Base-by-base conservation (phyloP, 2,329 filamentous ascomycete genomes). In the Fusarium mundagurra region DNA sequence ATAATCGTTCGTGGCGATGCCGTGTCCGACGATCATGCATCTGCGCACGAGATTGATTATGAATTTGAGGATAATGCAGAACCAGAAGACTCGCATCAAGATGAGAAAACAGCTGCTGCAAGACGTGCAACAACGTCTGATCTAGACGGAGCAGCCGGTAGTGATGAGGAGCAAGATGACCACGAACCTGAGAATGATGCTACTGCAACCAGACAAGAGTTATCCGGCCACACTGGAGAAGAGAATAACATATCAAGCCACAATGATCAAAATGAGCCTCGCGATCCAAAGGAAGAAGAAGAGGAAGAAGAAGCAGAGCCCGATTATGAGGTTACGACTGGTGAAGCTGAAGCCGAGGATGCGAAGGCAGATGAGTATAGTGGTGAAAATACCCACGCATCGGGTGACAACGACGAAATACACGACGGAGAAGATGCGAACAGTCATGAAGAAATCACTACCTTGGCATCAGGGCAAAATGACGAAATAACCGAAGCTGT, bases 11-110 rank as follows among this genome's bases (percentile, higher is more conserved):
- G 70, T 41, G 44, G 22, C 31, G 38, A 71, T 24, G 24, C 43
- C 9, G 59, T 61, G 18, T 54, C 75, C 36, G 67, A 75, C 43
- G 71, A 68, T 33, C 54, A 70, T 43, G 59, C 51, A 53, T 72
- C 69, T 43, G 45, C 71, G 41, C 73, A 81, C 45, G 80, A 80
- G 70, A 80, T 81, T 55, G 78, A 81, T 60, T 81, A 81, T 54
- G 78, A 80, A 54, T 47, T 77, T 41, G 78, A 77, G 27, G 78
- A 78, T 27, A 60, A 71, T 29, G 64, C 67, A 5, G 78, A 78
- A 38, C 71, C 67, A 45, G 41, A 67, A 39, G 55, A 61, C 29
- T 20, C 43, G 29, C 60, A 60, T 54, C 27, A 63, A 17, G 62
- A 64, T 20, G 48, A 29, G 41, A 61, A 61, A 38, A 31, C 54